These are phyloP conservation scores for Fraxinus greggii DNA, from an alignment of 305 asterid genomes.

Conservation along the genomic window DNA sequence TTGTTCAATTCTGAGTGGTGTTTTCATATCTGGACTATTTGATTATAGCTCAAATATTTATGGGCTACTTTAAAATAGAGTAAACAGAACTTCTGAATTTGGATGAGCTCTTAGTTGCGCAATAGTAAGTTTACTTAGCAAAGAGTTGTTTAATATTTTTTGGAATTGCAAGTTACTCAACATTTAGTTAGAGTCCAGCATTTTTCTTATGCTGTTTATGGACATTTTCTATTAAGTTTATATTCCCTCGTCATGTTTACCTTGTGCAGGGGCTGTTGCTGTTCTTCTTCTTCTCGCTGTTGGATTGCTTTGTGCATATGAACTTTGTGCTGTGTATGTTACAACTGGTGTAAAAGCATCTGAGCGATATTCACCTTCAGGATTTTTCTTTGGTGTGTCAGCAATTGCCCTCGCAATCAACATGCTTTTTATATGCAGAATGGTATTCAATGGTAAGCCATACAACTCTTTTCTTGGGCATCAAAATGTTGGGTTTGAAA, in stretches of 20 bases:
- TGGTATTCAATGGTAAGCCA: slow-evolving; percentile 88
- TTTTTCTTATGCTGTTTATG: not conserved
- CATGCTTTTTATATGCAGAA: slow-evolving; percentile 98
- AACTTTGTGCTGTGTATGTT: slow-evolving; percentile 98
- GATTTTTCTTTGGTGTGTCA: slow-evolving; percentile 99
- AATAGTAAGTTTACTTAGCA: not conserved
- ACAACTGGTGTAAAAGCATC: slow-evolving; percentile 94
- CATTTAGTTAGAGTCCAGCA: not conserved
- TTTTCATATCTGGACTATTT: not conserved
- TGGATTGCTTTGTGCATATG: slow-evolving; percentile 96
- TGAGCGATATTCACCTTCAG: slow-evolving; percentile 95
- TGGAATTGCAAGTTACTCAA: not conserved
- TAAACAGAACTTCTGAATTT: not conserved
- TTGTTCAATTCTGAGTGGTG: not conserved
- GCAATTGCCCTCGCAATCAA: slow-evolving; percentile 96
- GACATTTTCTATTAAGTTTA: slow-evolving; percentile 12
- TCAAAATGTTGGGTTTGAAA: slow-evolving; percentile 10
- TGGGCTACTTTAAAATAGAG: not conserved
- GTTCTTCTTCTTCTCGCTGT: slow-evolving; percentile 94
- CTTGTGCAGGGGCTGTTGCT: slow-evolving; percentile 88
- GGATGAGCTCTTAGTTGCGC: not conserved
- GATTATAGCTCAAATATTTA: not conserved
- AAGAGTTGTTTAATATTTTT: not conserved
- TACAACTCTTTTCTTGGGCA: slow-evolving; percentile 19
- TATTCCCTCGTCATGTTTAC: slow-evolving; percentile 25